Percentiles rank a stretch among this genome's conserved stretches.
These are phyloP conservation scores for Aspergillus alliaceus DNA, from an alignment of 2,329 filamentous ascomycete genomes.

Conservation along the genomic window DNA sequence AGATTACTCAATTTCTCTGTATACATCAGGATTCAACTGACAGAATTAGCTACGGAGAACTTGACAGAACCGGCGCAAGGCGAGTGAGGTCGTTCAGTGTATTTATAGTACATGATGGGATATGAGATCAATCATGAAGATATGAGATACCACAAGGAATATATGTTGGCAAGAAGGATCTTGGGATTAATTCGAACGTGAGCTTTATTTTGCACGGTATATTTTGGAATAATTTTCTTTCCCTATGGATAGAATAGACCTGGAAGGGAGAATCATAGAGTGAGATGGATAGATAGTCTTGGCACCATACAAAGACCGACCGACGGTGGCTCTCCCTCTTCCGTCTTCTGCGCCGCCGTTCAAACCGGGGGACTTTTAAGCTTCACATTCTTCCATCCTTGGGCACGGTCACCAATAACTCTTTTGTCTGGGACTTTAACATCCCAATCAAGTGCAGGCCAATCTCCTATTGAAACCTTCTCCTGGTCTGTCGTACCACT, in stretches of 20 bases:
- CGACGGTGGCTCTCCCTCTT: conserved; percentile 12
- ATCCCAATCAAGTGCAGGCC: background rate
- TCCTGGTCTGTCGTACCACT: background rate
- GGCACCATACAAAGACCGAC: conserved; percentile 18
- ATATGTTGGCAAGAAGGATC: background rate
- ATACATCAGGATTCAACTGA: conserved; percentile 4
- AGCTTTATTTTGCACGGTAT: background rate
- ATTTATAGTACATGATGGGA: background rate
- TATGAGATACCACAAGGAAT: background rate
- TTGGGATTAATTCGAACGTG: background rate
- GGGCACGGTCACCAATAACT: conserved; percentile 3
- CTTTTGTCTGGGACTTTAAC: background rate
- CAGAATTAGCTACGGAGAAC: conserved; percentile 70
- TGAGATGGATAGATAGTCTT: conserved; percentile 11
- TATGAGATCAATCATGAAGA: background rate
- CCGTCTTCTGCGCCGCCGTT: conserved; percentile 14
- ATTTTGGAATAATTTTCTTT: background rate
- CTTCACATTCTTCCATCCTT: conserved; percentile 6
- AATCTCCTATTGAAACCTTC: background rate
- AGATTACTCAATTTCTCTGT: conserved; percentile 16
- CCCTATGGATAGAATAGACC: background rate
- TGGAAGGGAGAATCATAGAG: background rate
- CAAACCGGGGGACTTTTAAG: conserved; percentile 13
- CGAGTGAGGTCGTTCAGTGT: background rate
- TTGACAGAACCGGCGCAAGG: conserved; percentile 71